These are phyloP conservation scores for Tanacetum coccineum DNA, from an alignment of 129 eudicot genomes.

Conservation along the genomic window DNA sequence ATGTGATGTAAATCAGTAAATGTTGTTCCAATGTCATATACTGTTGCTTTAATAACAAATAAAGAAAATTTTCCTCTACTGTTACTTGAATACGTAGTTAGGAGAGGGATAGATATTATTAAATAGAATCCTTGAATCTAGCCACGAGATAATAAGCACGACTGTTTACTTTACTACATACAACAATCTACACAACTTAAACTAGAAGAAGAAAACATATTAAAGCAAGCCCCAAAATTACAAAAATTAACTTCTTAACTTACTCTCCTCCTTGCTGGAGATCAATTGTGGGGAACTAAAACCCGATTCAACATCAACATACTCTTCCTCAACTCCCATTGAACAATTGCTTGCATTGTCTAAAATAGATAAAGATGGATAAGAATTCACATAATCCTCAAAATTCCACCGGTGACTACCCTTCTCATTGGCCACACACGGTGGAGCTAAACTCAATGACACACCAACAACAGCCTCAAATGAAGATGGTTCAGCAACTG, in stretches of 20 bases:
- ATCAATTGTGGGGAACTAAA: constrained; percentile 17
- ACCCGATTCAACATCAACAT: constrained; percentile 45
- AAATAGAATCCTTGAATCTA: no score
- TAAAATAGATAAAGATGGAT: constrained; percentile 41
- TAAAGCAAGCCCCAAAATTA: background rate
- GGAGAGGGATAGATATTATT: no score
- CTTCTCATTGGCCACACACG: constrained; percentile 35
- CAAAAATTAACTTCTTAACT: background rate
- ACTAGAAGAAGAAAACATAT: background rate
- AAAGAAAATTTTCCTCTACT: no score
- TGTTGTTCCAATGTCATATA: no score
- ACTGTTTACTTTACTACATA: no score
- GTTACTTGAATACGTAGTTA: no score
- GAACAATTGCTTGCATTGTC: constrained; percentile 55
- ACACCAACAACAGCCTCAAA: no score
- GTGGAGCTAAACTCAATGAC: constrained; percentile 19
- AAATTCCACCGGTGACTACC: constrained; percentile 33
- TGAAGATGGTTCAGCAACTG: no score
- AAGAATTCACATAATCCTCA: constrained; percentile 65
- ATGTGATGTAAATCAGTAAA: no score
- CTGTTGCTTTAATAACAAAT: no score
- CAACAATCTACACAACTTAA: constrained; percentile 5
- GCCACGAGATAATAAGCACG: no score
- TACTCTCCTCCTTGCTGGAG: background rate
- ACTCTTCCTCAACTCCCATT: constrained; percentile 31